Percentiles rank a stretch among this genome's conserved stretches.
Conservation (phyloP, 768 basidiomycete species). For the Gloeopeniophorella convolvens region DNA sequence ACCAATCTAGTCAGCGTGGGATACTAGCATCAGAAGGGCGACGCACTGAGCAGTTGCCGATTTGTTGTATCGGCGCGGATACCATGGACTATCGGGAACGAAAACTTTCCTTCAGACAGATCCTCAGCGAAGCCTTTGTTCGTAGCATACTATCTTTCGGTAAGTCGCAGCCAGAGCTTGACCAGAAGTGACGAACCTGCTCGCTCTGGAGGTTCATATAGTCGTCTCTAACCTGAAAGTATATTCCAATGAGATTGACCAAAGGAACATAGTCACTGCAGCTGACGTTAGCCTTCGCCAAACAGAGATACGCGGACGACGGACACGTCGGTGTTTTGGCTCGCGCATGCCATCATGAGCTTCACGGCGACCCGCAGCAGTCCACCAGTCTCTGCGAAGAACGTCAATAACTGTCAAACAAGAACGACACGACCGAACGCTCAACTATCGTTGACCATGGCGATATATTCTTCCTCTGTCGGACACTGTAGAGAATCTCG, state of each 20-base stretch:
- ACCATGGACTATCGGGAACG: slow-evolving; percentile 90
- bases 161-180: background rate
- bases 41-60: slow-evolving; percentile 77
- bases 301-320: slow-evolving; percentile 18
- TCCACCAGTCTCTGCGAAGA: slow-evolving; percentile 79
- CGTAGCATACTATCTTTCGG: slow-evolving; percentile 55
- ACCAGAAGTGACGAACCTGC: slow-evolving; percentile 43
- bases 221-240: slow-evolving; percentile 96
- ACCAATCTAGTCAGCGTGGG: background rate
- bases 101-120: slow-evolving; percentile 94
- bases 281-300: background rate
- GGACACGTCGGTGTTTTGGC: slow-evolving; percentile 53
- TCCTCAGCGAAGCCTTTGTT: slow-evolving; percentile 92
- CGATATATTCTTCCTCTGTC: slow-evolving; percentile 88
- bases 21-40: background rate
- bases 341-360: slow-evolving; percentile 90
- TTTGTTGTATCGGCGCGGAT: slow-evolving; percentile 74
- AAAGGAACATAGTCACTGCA: slow-evolving; percentile 83
- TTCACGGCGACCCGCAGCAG: slow-evolving; percentile 89
- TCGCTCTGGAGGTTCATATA: slow-evolving; percentile 90
- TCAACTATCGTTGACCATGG: slow-evolving; percentile 94
- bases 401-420: background rate
- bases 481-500: slow-evolving; percentile 87
- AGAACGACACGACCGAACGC: background rate
- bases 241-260: slow-evolving; percentile 90